Evolutionary conservation across 2,329 filamentous ascomycete genomes (phyloP).

Genomic region (Cercospora sp.): DNA sequence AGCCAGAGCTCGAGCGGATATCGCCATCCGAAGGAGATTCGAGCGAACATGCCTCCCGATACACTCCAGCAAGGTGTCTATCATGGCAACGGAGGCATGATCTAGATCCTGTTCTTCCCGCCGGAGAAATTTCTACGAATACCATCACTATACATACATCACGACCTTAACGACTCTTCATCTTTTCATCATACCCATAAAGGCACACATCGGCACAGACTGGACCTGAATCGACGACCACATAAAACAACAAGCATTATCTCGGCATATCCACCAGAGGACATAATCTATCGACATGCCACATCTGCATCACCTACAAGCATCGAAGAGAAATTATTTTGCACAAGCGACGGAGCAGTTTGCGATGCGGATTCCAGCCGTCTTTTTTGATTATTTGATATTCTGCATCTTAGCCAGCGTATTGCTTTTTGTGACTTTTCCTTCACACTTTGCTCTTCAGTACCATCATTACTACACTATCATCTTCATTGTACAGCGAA

Average conservation of each 20-base stretch:
- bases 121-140: background rate
- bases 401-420: conserved; percentile 1
- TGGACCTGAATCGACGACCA: background rate
- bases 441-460: background rate
- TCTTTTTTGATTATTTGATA: background rate
- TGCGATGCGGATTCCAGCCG: background rate
- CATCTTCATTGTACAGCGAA: background rate
- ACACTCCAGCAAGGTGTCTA: conserved; percentile 48
- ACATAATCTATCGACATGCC: conserved; percentile 4
- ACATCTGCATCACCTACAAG: background rate
- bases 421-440: background rate
- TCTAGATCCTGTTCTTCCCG: conserved; percentile 20
- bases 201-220: background rate
- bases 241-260: background rate
- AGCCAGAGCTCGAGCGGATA: conserved; percentile 33
- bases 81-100: conserved; percentile 32
- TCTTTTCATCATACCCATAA: conserved; percentile 4
- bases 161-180: conserved; percentile 1
- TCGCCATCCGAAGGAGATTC: conserved; percentile 48
- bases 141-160: conserved; percentile 3
- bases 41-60: conserved; percentile 53
- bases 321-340: conserved; percentile 4
- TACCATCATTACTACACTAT: conserved; percentile 14
- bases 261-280: background rate
- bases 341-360: conserved; percentile 24